Base-by-base conservation (phyloP, 1,139 yeast genomes). In the Yamadazyma trypodendri region DNA sequence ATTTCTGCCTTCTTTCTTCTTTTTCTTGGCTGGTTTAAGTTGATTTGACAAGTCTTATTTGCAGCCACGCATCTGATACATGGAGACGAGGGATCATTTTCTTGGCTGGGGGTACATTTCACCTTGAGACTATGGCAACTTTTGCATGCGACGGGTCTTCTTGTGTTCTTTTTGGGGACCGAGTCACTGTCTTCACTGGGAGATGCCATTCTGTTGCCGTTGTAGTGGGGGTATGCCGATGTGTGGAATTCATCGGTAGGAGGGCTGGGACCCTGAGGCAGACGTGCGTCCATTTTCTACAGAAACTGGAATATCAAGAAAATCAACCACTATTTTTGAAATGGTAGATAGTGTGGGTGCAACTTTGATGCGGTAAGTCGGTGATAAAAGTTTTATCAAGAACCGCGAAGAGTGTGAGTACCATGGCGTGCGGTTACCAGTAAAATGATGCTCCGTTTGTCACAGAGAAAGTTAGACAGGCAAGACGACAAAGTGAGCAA, bases 51-150 rank as follows among this genome's bases (percentile, higher is more conserved):
- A 24, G 60, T 61, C 41, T 81, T 68, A 31, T 74, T 71, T 18
- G 84, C 71, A 54, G 80, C 85, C 24, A 75, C 47, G 56, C 97
- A 89, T 35, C 96, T 69, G 7, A 75, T 62, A 60, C 97, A 89
- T 0, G 92, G 79, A n/a, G 80, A 76, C 2, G 68, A 56, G 4
- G 82, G 83, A 44, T 77, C 71, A 11, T 61, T 49, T 0, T 74
- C 68, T 54, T 84, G 84, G 1, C 83, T 68, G 0, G 95, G 94
- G 10, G 84, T 79, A 57, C 96, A 88, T 48, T 83, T 81, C 24
- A 87, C 95, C 52, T 88, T 88, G 36, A 87, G 68, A 1, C 84
- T 58, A 52, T 88, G 95, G 56, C 96, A 88, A 38, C 82, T 75
- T 39, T 81, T 82, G 58, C 96, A 88, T 1, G 96, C 96, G 28